Evolutionary conservation across 352 stramenopile genomes (phyloP).

Genomic region (Pythium sukuiense): DNA sequence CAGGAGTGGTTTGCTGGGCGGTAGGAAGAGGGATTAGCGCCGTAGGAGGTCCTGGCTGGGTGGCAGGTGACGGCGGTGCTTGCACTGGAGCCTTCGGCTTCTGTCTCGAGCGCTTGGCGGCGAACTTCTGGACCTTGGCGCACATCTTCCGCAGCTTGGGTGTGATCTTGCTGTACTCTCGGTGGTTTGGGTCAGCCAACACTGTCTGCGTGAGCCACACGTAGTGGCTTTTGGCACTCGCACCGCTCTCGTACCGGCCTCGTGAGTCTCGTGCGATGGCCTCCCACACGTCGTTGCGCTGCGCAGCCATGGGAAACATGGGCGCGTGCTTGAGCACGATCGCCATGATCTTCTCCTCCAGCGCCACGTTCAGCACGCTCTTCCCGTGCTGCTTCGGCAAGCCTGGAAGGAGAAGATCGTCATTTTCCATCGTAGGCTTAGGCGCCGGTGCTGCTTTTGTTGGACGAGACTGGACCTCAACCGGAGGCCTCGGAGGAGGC

Average conservation of each 20-base stretch:
- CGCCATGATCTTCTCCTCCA: slow-evolving; percentile 9
- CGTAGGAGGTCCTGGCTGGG: too few relatives aligned
- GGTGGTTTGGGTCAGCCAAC: background rate
- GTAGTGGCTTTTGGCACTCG: background rate
- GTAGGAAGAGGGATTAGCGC: too few relatives aligned
- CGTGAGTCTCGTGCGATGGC: background rate
- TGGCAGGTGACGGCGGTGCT: too few relatives aligned
- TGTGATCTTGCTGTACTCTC: background rate
- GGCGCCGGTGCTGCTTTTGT: too few relatives aligned
- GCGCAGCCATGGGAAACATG: background rate
- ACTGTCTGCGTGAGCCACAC: too few relatives aligned
- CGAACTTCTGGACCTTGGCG: background rate
- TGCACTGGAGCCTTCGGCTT: too few relatives aligned
- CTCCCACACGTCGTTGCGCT: slow-evolving; percentile 1
- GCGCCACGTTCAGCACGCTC: background rate
- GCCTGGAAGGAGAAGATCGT: too few relatives aligned
- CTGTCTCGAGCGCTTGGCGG: background rate
- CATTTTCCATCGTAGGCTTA: too few relatives aligned
- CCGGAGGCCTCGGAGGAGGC: too few relatives aligned
- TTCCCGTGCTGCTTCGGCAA: too few relatives aligned
- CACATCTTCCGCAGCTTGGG: background rate
- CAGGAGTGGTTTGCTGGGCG: too few relatives aligned
- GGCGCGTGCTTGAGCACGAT: slow-evolving; percentile 6
- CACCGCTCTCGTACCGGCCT: background rate
- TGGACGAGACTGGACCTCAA: too few relatives aligned